Evolutionary conservation across 352 stramenopile species (phyloP).

Genomic region (Globisporangium solare): DNA sequence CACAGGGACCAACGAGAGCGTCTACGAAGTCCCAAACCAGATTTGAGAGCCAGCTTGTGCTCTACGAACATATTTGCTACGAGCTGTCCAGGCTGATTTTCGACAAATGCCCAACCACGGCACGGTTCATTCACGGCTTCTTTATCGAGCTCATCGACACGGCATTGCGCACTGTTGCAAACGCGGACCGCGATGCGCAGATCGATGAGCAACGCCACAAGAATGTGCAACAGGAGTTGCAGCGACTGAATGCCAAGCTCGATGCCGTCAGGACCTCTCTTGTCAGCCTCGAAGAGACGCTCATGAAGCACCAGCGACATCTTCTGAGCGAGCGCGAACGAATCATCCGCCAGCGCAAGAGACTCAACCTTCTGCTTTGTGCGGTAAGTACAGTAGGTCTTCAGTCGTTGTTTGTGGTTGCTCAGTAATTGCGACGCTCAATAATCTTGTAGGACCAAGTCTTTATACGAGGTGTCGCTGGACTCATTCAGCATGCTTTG

Average conservation of each 20-base stretch:
- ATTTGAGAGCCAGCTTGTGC: constrained; percentile 21
- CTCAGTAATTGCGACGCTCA: neutral
- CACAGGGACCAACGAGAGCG: neutral
- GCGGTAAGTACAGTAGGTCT: constrained; percentile 16
- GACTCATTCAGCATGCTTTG: constrained; percentile 29
- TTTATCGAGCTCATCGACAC: constrained; percentile 33
- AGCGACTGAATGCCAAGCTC: constrained; percentile 23
- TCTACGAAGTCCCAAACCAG: constrained; percentile 1
- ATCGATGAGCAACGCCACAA: constrained; percentile 35
- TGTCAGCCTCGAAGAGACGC: constrained; percentile 26
- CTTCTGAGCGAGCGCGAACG: constrained; percentile 35
- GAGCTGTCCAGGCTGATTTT: constrained; percentile 45
- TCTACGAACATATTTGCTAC: constrained; percentile 36
- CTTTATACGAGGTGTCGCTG: constrained; percentile 24
- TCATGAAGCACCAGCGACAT: constrained; percentile 28
- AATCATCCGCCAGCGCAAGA: constrained; percentile 48
- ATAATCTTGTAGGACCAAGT: constrained; percentile 25
- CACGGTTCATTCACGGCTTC: constrained; percentile 43
- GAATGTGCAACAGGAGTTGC: constrained; percentile 35
- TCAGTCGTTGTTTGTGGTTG: neutral
- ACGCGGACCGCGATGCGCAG: constrained; percentile 29
- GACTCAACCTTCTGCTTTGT: constrained; percentile 39
- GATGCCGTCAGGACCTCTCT: constrained; percentile 19
- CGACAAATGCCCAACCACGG: constrained; percentile 54
- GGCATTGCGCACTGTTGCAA: constrained; percentile 20